Base-by-base conservation (phyloP, 148 eudicot genomes). In the Heliosperma pusillum region DNA sequence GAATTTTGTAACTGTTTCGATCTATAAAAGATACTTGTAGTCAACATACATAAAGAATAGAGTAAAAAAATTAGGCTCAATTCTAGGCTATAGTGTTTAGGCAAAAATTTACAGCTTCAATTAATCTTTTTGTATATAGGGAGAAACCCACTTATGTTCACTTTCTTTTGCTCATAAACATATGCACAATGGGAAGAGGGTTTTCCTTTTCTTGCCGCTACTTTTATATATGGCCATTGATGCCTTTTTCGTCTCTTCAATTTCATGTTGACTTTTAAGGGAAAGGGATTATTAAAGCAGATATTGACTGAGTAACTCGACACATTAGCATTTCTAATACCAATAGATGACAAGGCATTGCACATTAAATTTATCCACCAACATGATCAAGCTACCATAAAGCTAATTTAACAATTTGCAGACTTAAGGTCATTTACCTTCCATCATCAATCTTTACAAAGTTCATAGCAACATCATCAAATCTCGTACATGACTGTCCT, bases 381-480 rank as follows among this genome's bases (percentile, higher is more conserved):
- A 59, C 25, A 59, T 22, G 29, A 59, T 59, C 26, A 59, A 29
- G 1, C 69, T 30, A 30, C 22, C 5, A 65, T 30, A n/a, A 65
- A 33, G 11, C 45, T n/a, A 29, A 65, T 3, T 42, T 65, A 65
- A 65, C 45, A 30, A 30, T 33, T 19, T 15, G 30, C 62, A 75
- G 78, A 63, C 53, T 30, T 55, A n/a, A 36, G 47, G 72, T 40
- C 59, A 65, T 64, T 74, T 75, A 92, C 97, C 98, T 90, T 89
- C 84, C 90, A 86, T 86, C 90, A 82, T 85, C 88, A 69, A 87
- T 73, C 87, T 84, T 91, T 53, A 92, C 92, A 77, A 89, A 87
- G 81, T 80, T 92, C 89, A 92, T 89, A 53, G 97, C 98, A 65
- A 83, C 96, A 80, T 94, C 96, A 79, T 85, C 88, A 71, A 90